These are phyloP conservation scores for Epichloe sp. DNA, from an alignment of 2,329 filamentous ascomycete species.

Conservation along the genomic window DNA sequence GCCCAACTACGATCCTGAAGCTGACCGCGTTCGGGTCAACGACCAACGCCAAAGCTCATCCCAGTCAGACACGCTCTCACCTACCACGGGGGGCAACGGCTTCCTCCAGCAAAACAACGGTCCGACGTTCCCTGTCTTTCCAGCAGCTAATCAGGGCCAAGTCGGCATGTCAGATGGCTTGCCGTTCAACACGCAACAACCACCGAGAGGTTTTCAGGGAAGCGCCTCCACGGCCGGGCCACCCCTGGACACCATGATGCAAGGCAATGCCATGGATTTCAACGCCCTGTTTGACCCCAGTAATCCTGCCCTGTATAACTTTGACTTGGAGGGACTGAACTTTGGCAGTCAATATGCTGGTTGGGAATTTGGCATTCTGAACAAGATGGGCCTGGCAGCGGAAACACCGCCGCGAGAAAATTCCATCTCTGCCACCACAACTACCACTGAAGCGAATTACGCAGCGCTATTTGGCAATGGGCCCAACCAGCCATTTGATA, in stretches of 20 bases:
- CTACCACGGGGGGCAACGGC: conserved; percentile 27
- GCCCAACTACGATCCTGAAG: conserved; percentile 51
- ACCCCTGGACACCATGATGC: conserved; percentile 35
- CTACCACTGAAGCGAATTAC: conserved; percentile 25
- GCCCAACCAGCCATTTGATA: conserved; percentile 36
- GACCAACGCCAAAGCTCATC: conserved; percentile 35
- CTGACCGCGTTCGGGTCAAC: conserved; percentile 31
- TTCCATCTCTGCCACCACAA: conserved; percentile 29
- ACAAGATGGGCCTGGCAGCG: conserved; percentile 73
- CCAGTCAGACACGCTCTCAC: conserved; percentile 29
- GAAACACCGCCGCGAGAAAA: conserved; percentile 62
- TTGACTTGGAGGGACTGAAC: conserved; percentile 75
- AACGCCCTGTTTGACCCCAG: conserved; percentile 72
- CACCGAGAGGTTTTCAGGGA: conserved; percentile 57
- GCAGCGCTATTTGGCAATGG: conserved; percentile 39
- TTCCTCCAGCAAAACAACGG: conserved; percentile 36
- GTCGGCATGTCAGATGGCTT: conserved; percentile 35
- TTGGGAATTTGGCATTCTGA: conserved; percentile 89
- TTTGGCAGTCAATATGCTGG: conserved; percentile 96
- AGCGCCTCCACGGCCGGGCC: conserved; percentile 34
- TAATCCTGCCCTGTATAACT: conserved; percentile 88
- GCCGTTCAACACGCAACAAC: conserved; percentile 51
- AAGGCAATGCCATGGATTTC: conserved; percentile 37
- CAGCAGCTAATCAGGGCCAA: conserved; percentile 28
- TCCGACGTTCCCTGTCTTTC: conserved; percentile 38